Evolutionary conservation across 2,329 filamentous ascomycete species (phyloP), one percentile per base, ranked within the genome.

Genomic region (Purpureocillium takamizusanense): DNA sequence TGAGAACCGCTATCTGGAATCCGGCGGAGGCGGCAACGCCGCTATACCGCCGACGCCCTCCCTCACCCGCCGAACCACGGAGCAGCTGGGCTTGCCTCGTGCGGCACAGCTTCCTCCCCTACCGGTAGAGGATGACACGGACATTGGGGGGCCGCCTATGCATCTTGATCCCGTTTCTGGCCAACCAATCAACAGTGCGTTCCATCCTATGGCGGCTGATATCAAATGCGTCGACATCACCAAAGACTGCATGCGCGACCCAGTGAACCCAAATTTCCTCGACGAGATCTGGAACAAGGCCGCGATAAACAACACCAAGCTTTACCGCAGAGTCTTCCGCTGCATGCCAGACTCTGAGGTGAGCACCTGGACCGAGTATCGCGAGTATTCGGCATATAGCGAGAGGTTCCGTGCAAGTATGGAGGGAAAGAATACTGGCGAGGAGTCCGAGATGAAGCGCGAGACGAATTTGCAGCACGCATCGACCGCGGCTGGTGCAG

Each of bases 301-400:
- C 38, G 92, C 92, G 1, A 80, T 84, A 46, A 97, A 97, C 66
- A 98, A 98, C 58, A 98, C 92, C 3, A 90, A 88, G 56, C 75
- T 98, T 35, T 98, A 86, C 65, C 83, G 92, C 25, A 79, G 84
- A 44, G 90, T 98, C 8, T 98, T 98, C 67, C 81, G 89, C 34
- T 95, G 89, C 61, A 94, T 94, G 85, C 92, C 92, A 1, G 92
- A 98, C 57, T 95, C 81, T 37, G 87, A 95, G 54, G 92, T 95
- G 18, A 82, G 79, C 46, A 90, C 84, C 32, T 98, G 92, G 92
- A 81, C 84, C 48, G 85, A 94, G 46, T 98, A 98, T 61, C 83
- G 86, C 46, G 83, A 94, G 48, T 94, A 84, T 54, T 72, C 76
- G 38, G 73, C 79, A 4, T 97, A 95, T 56, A 72, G 74, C 14